Base-by-base conservation (phyloP, 2,329 filamentous ascomycete species). In the Aspergillus sojae region DNA sequence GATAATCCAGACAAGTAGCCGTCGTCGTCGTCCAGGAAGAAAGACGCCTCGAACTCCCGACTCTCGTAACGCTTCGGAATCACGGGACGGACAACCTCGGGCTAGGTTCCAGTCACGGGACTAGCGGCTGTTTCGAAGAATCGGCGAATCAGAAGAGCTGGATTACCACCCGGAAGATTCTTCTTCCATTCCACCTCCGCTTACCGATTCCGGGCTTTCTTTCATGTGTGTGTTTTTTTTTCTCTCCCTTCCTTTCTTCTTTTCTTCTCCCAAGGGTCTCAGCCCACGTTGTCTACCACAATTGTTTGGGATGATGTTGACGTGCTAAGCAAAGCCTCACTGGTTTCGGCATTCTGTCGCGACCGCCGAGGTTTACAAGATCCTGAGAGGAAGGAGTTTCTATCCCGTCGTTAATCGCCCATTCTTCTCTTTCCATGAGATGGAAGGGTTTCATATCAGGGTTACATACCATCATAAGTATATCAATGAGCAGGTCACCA, bases 371-470 rank as follows among this genome's bases (percentile, higher is more conserved):
- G 77, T 75, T 71, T 67, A 67, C 71, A 68, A 67, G 71, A 78
- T 76, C 72, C 77, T 72, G 67, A 80, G 79, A 81, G 74, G 74
- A 74, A 78, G 68, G 26, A 28, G 26, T 28, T 62, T 66, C 32
- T 39, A 67, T 73, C 79, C 80, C 79, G 79, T 81, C 78, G 80
- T 82, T 82, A 82, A 82, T 82, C 80, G 80, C 80, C 77, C 80
- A 77, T 76, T 79, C 74, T 74, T 73, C 74, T 79, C 79, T 79
- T 11, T 63, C 79, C 66, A 81, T 80, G 80, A 78, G 74, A 74
- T 71, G 68, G 72, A 74, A 68, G 79, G 80, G 80, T 82, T 82
- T 81, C 80, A 81, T 81, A 80, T 81, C 79, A 81, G 80, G 80
- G 80, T 77, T 75, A 81, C 77, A 81, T 78, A 50, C 23, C 36